Evolutionary conservation across 2,329 filamentous ascomycete genomes (phyloP).

Genomic region (Coleophoma eucalyptorum): DNA sequence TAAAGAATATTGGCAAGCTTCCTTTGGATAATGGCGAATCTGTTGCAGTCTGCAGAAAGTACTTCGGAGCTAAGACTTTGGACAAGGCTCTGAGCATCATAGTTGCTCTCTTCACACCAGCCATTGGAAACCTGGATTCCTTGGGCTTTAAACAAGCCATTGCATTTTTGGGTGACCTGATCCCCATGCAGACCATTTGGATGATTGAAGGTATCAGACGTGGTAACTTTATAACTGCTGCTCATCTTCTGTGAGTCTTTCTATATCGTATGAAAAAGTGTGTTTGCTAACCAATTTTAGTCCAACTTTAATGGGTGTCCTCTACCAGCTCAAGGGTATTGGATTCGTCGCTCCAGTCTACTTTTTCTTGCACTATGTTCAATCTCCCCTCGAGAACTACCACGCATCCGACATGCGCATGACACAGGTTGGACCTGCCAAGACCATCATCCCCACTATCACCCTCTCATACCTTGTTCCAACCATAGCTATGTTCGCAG

Average conservation of each 20-base stretch:
- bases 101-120: conserved; percentile 17
- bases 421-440: conserved; percentile 21
- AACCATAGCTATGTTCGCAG: conserved; percentile 17
- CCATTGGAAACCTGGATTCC: conserved; percentile 12
- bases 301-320: conserved; percentile 20
- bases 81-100: conserved; percentile 15
- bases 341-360: conserved; percentile 30
- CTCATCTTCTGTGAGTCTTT: conserved; percentile 15
- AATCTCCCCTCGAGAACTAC: conserved; percentile 28
- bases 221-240: conserved; percentile 23
- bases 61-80: conserved; percentile 10
- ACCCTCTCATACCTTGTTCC: conserved; percentile 22
- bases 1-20: not conserved
- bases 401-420: conserved; percentile 28
- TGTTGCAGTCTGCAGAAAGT: conserved; percentile 8
- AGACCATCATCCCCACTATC: conserved; percentile 25
- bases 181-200: conserved; percentile 24
- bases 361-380: conserved; percentile 32
- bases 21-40: not conserved
- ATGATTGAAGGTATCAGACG: conserved; percentile 23
- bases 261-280: not conserved
- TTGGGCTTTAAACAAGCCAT: conserved; percentile 15
- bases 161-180: conserved; percentile 22
- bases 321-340: conserved; percentile 24
- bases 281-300: conserved; percentile 8